Conservation (phyloP, 164 flowering plant species). For the Dillenia suffruticosa region DNA sequence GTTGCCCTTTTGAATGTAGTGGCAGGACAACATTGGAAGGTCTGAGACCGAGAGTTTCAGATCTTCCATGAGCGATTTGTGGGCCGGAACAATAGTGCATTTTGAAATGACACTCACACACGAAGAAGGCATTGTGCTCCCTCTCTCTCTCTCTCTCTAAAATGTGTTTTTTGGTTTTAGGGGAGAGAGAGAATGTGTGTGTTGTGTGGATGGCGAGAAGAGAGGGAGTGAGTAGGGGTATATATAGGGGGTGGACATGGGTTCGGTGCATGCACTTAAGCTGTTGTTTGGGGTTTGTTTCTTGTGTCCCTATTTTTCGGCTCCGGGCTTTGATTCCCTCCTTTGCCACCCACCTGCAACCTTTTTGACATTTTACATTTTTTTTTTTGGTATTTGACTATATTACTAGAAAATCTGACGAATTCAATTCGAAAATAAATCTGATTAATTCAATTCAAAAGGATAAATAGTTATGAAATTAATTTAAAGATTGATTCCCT, state of each 20-base stretch:
- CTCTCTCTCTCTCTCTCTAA: neutral
- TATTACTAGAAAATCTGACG: too few relatives aligned
- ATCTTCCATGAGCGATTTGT: slow-evolving; percentile 24
- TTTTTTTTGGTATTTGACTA: too few relatives aligned
- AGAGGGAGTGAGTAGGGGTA: neutral
- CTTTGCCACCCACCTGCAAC: too few relatives aligned
- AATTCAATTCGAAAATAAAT: too few relatives aligned
- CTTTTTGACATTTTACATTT: too few relatives aligned
- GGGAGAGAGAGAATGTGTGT: neutral
- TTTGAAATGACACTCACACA: slow-evolving; percentile 25
- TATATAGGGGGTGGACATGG: slow-evolving; percentile 8
- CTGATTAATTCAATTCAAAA: too few relatives aligned
- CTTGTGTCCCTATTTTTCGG: neutral
- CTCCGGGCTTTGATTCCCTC: too few relatives aligned
- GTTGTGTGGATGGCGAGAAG: neutral
- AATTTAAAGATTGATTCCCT: too few relatives aligned
- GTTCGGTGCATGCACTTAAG: slow-evolving; percentile 22
- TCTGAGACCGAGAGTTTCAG: slow-evolving; percentile 61
- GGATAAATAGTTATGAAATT: too few relatives aligned
- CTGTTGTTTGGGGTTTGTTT: neutral
- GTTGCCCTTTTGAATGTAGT: slow-evolving; percentile 59
- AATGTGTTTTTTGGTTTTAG: neutral
- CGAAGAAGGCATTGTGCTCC: slow-evolving; percentile 13
- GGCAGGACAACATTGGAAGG: slow-evolving; percentile 62
- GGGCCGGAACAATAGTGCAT: slow-evolving; percentile 31